A percentile compares a stretch with the other conserved stretches of the same genome.
Conservation (phyloP, 1,284 basidiomycete genomes). For the Ustilago trichophora region DNA sequence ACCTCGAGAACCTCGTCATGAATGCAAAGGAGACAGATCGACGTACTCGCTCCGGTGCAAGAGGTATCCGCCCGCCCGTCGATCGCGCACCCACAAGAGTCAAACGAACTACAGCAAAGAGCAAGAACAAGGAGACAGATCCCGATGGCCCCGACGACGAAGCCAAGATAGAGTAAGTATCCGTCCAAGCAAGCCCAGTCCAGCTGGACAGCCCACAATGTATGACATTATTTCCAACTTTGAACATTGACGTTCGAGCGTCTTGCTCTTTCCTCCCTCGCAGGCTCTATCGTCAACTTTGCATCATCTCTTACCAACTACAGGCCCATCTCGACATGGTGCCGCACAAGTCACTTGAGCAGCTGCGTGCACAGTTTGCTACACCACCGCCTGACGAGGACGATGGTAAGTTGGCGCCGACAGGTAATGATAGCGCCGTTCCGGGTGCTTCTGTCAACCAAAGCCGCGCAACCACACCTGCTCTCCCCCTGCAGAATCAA, state of each 20-base stretch:
- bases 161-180: conserved; percentile 29
- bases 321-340: conserved; percentile 49
- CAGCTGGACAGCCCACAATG: no score
- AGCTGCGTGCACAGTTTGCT: conserved; percentile 24
- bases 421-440: background rate
- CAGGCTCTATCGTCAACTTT: conserved; percentile 34
- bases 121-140: conserved; percentile 23
- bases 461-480: conserved; percentile 8
- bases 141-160: conserved; percentile 32
- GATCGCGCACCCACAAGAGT: conserved; percentile 21
- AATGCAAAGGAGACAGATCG: conserved; percentile 38
- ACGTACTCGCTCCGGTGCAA: conserved; percentile 29
- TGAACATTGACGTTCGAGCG: conserved; percentile 1
- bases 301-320: conserved; percentile 46
- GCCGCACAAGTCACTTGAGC: conserved; percentile 23
- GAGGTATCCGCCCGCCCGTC: conserved; percentile 17
- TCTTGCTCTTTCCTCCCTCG: background rate
- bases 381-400: conserved; percentile 19
- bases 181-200: no score
- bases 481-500: background rate
- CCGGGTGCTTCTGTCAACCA: background rate
- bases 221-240: no score
- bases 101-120: conserved; percentile 25
- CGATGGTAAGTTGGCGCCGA: background rate
- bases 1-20: conserved; percentile 43